These are phyloP conservation scores for Tolypocladium ophioglossoides DNA, from an alignment of 2,329 filamentous ascomycete genomes.

Conservation along the genomic window DNA sequence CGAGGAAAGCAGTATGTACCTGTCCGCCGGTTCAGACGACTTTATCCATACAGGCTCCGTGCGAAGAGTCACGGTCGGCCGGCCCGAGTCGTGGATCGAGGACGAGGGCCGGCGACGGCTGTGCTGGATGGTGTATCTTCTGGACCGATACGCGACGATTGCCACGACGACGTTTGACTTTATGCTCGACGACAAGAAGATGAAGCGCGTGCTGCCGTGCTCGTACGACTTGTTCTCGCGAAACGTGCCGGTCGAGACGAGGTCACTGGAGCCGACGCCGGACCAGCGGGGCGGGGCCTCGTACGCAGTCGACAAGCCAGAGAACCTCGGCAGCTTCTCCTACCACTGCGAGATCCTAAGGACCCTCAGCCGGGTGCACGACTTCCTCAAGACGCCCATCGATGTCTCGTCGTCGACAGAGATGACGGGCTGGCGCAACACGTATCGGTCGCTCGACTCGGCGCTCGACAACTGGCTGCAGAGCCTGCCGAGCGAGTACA, in stretches of 20 bases:
- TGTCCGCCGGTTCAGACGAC: constrained; percentile 21
- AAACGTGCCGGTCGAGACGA: constrained; percentile 31
- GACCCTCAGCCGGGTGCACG: constrained; percentile 31
- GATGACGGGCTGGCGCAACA: constrained; percentile 29
- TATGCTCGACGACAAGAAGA: constrained; percentile 26
- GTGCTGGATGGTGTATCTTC: constrained; percentile 34
- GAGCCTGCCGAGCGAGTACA: constrained; percentile 31
- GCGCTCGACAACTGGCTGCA: constrained; percentile 31
- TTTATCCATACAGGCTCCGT: constrained; percentile 22
- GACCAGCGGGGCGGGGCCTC: constrained; percentile 13
- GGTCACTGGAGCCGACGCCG: constrained; percentile 15
- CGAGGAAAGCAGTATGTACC: constrained; percentile 26
- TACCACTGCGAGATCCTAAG: constrained; percentile 34
- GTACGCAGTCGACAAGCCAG: constrained; percentile 24
- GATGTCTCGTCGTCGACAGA: constrained; percentile 26
- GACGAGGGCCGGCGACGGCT: constrained; percentile 30
- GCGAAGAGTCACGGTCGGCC: constrained; percentile 21
- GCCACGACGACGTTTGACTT: constrained; percentile 30
- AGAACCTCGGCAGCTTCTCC: constrained; percentile 33
- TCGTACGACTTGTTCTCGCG: constrained; percentile 34
- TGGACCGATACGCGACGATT: constrained; percentile 32
- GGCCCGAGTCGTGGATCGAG: constrained; percentile 32
- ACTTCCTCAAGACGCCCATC: constrained; percentile 28
- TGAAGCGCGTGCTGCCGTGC: constrained; percentile 29
- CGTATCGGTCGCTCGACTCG: constrained; percentile 26